phyloP scores from a whole-genome alignment of 495 filamentous ascomycete species.

The Tuber microsphaerosporum region DNA sequence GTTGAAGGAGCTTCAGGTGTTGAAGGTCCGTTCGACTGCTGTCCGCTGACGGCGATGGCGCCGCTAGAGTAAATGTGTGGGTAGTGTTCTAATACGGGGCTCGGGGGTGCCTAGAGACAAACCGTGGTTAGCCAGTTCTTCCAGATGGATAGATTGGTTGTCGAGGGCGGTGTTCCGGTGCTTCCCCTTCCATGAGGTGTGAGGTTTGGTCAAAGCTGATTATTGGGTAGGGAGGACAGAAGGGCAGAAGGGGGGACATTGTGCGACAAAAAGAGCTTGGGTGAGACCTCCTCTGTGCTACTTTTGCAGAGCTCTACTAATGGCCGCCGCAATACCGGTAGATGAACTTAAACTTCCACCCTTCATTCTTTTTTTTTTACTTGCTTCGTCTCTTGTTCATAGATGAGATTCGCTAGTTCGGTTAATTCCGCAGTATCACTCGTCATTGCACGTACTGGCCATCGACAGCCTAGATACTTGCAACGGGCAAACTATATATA shows the following conservation, averaged over 20 bases:
- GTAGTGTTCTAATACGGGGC: conserved; percentile 16
- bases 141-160: conserved; percentile 82
- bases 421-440: not conserved
- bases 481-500: not conserved
- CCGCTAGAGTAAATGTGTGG: conserved; percentile 2
- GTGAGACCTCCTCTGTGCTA: conserved; percentile 47
- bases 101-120: conserved; percentile 62
- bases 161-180: conserved; percentile 57
- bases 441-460: not conserved
- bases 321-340: not conserved
- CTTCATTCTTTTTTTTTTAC: not conserved
- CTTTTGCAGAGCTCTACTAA: not conserved
- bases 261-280: conserved; percentile 75
- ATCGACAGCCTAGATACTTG: not conserved
- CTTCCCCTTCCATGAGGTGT: not conserved
- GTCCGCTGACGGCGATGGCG: not conserved
- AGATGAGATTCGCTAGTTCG: not conserved
- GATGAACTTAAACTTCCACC: conserved; percentile 20
- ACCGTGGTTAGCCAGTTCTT: conserved; percentile 91
- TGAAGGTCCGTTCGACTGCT: conserved; percentile 61
- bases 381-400: not conserved
- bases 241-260: conserved; percentile 59
- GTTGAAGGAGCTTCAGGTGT: conserved; percentile 72
- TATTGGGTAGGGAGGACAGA: conserved; percentile 62
- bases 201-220: conserved; percentile 7